Percentiles rank a stretch among this genome's conserved stretches.
Conservation (phyloP, 2,329 filamentous ascomycete genomes). For the Fusarium oxysporum region DNA sequence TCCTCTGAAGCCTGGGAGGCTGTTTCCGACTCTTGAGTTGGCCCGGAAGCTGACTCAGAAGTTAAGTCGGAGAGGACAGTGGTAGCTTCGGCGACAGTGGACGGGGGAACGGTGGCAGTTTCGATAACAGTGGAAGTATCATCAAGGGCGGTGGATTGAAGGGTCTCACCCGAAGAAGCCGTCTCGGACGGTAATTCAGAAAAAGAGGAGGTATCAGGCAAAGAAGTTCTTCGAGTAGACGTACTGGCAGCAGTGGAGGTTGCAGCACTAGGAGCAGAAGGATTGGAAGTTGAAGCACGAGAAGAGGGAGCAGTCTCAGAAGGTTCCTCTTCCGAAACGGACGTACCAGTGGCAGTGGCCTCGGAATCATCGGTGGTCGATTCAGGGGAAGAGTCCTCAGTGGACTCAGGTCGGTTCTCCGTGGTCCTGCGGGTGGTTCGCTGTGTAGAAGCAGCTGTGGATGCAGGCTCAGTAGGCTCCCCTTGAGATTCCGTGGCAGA, state of each 20-base stretch:
- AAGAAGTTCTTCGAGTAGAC: constrained; percentile 47
- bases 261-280: constrained; percentile 42
- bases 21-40: constrained; percentile 26
- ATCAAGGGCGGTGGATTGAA: constrained; percentile 33
- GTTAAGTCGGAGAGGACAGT: constrained; percentile 8
- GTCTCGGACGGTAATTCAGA: constrained; percentile 45
- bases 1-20: constrained; percentile 27
- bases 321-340: constrained; percentile 43
- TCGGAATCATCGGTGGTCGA: constrained; percentile 42
- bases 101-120: constrained; percentile 21
- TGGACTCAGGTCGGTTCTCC: constrained; percentile 19
- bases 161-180: constrained; percentile 43
- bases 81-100: constrained; percentile 16
- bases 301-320: constrained; percentile 44
- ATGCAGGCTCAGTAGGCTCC: constrained; percentile 28
- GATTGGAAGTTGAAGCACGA: constrained; percentile 46
- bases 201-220: constrained; percentile 46
- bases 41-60: constrained; percentile 20
- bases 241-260: constrained; percentile 49
- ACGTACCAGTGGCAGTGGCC: constrained; percentile 48
- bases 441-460: constrained; percentile 25
- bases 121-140: constrained; percentile 28
- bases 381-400: constrained; percentile 25
- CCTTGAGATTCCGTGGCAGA: constrained; percentile 26
- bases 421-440: constrained; percentile 17